Base-by-base conservation (phyloP, 768 basidiomycete species). In the Pleurotus salmoneostramineus region DNA sequence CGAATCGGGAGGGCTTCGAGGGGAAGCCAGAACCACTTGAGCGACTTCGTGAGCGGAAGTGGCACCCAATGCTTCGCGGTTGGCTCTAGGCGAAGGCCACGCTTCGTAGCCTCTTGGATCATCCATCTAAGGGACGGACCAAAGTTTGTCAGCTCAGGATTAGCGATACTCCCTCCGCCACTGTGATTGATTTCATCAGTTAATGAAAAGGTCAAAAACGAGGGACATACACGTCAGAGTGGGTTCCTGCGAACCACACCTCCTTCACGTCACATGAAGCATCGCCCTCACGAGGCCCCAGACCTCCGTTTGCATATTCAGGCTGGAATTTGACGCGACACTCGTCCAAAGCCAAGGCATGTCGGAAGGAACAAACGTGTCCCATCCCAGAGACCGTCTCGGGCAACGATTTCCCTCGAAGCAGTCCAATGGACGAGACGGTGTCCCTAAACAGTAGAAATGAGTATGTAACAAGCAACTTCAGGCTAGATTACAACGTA, bases 301-400 rank as follows among this genome's bases (percentile, higher is more conserved):
- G 3, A 15, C 49, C 21, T 4, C 61, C 62, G 34, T 68, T 69
- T 0, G 68, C 73, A 37, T 70, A 80, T 51, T 78, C 21, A 27
- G 21, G 21, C 21, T 27, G 21, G 21, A 27, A 27, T 3, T 27
- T 80, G 47, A 79, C 77, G 4, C 80, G 71, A 27, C 72, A 66
- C 47, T 80, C 80, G 57, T 80, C 79, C 31, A 80, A 64, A 0
- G 80, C 79, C 1, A 80, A 64, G 1, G 77, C 79, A 62, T 80
- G 79, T 5, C 78, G 72, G 56, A 80, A 78, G 44, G 67, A 68
- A 44, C 74, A 76, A 5, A 79, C 66, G 54, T 77, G 71, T 35
- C 60, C 58, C 63, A 64, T 64, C 36, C 45, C 46, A 0, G 62
- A 55, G 40, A 59, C 67, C 6, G 73, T 73, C 32, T 57, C 60